Evolutionary conservation across 2,329 filamentous ascomycete genomes (phyloP).

Genomic region (Fusarium sp.): DNA sequence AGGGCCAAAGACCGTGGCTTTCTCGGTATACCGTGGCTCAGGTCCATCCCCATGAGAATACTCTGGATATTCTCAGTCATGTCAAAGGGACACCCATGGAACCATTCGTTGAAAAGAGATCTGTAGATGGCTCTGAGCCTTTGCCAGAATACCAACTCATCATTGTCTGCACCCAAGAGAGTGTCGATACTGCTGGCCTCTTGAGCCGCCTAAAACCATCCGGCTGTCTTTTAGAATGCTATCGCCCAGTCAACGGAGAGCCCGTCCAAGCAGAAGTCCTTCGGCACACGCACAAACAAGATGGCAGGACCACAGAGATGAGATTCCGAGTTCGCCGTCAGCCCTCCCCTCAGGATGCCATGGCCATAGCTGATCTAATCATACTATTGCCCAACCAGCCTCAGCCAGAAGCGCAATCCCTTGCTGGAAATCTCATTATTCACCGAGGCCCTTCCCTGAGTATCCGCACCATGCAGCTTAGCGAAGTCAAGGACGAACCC

Average conservation of each 20-base stretch:
- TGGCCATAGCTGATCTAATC: conserved; percentile 16
- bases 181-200: conserved; percentile 33
- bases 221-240: conserved; percentile 49
- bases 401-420: conserved; percentile 13
- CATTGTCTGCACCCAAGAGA: conserved; percentile 40
- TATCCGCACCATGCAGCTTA: conserved; percentile 15
- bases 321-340: conserved; percentile 15
- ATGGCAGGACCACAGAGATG: conserved; percentile 9
- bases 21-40: conserved; percentile 53
- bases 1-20: conserved; percentile 52
- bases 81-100: conserved; percentile 35
- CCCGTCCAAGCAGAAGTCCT: not conserved
- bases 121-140: conserved; percentile 35
- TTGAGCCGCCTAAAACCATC: conserved; percentile 47
- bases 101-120: conserved; percentile 50
- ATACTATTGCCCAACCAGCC: conserved; percentile 38
- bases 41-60: conserved; percentile 3
- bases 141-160: conserved; percentile 55
- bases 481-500: conserved; percentile 28
- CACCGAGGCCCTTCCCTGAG: conserved; percentile 4
- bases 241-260: not conserved
- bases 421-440: conserved; percentile 27
- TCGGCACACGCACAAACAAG: not conserved
- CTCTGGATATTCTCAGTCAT: conserved; percentile 11
- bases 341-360: not conserved